Evolutionary conservation across 768 basidiomycete species (phyloP).

Genomic region (Lentinus tigrinus): DNA sequence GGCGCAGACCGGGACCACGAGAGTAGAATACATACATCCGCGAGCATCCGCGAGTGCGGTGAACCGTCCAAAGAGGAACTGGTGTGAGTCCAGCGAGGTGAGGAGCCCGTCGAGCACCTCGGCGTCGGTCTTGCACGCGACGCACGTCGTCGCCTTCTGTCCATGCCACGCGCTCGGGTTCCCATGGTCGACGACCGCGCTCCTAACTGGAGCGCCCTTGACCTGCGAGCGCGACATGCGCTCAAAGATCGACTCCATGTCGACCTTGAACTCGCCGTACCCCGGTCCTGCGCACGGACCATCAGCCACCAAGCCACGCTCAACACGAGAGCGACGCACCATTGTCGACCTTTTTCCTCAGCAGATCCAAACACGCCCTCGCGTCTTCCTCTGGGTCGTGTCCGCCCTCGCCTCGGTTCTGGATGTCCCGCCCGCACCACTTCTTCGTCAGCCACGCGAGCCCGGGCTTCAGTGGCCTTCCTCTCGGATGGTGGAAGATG

Average conservation of each 20-base stretch:
- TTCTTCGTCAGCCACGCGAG: conserved; percentile 96
- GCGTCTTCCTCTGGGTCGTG: conserved; percentile 97
- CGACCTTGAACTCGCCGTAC: conserved; percentile 85
- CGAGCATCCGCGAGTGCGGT: conserved; percentile 76
- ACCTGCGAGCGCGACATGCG: conserved; percentile 61
- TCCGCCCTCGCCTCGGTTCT: conserved; percentile 77
- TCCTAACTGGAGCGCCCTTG: conserved; percentile 42
- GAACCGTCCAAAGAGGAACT: conserved; percentile 83
- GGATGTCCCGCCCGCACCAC: conserved; percentile 90
- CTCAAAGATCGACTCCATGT: conserved; percentile 88
- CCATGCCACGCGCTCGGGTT: conserved; percentile 85
- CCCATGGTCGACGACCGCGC: conserved; percentile 83
- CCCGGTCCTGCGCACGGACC: conserved; percentile 44
- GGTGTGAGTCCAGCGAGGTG: conserved; percentile 59
- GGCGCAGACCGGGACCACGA: not conserved
- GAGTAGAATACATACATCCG: conserved; percentile 61
- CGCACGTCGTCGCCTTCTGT: conserved; percentile 71
- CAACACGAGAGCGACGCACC: conserved; percentile 39
- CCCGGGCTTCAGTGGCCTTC: conserved; percentile 90
- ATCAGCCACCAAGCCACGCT: not conserved
- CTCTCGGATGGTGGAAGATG: conserved; percentile 88
- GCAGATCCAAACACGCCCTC: conserved; percentile 78
- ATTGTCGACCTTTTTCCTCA: conserved; percentile 76
- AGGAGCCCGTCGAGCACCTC: conserved; percentile 75
- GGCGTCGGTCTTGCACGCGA: conserved; percentile 74